phyloP scores from a whole-genome alignment of 2,329 filamentous ascomycete genomes.

The Cladorrhinum sp. region DNA sequence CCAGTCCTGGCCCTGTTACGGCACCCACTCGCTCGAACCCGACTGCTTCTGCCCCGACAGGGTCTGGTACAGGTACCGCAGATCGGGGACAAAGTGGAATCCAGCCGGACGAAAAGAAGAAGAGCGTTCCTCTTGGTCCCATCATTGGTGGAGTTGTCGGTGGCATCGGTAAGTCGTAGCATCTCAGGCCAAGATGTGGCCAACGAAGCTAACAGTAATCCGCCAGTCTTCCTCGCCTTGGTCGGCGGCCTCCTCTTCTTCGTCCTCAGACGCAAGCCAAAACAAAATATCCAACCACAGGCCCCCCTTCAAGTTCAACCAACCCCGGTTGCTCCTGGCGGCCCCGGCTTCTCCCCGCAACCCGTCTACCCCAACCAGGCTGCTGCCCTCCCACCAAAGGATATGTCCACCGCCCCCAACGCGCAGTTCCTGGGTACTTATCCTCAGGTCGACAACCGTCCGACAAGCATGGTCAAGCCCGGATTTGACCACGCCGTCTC shows the following conservation, averaged over 20 bases:
- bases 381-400: not conserved
- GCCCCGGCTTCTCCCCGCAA: not conserved
- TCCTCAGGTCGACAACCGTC: not conserved
- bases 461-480: conserved; percentile 10
- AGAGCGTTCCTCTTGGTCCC: conserved; percentile 10
- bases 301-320: not conserved
- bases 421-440: not conserved
- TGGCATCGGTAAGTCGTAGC: conserved; percentile 19
- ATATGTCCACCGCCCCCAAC: not conserved
- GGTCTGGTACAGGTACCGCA: not conserved
- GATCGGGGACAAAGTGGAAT: not conserved
- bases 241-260: conserved; percentile 19
- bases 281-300: not conserved
- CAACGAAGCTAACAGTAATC: not conserved
- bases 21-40: not conserved
- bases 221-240: conserved; percentile 14
- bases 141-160: conserved; percentile 24
- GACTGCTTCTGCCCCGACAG: not conserved
- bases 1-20: not conserved
- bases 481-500: not conserved
- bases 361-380: not conserved
- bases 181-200: not conserved
- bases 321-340: not conserved
- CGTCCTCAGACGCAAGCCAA: conserved; percentile 15
- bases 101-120: not conserved